Evolutionary conservation across 192 early-diverging fungal genomes (phyloP), one percentile per base, ranked within the genome.

Genomic region (Pilobolus umbonatus): DNA sequence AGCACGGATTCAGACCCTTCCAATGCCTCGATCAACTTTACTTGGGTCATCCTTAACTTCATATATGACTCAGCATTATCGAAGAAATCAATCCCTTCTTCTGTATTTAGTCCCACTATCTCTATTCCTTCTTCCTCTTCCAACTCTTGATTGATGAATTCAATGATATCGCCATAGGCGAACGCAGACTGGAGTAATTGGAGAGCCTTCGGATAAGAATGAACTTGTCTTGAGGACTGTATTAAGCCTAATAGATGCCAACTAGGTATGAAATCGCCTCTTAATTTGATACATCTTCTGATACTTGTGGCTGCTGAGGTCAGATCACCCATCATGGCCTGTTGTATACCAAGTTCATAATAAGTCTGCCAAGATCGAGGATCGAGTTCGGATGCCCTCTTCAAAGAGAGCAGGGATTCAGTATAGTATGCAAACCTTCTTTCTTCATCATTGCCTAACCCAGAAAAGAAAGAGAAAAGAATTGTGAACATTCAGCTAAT

Each of bases 201-300:
- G 57, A 80, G 69, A 1, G 86, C 84, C 35, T 77, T 74, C 10
- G 68, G 67, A 32, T 79, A 74, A 52, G 88, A 81, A 54, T 87
- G 85, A 60, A 82, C 75, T 28, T 43, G 36, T 26, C 53, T 52
- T 6, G 84, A 77, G 12, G 88, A 83, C 2, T 80, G 72, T 17
- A 87, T 67, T 42, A 88, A 72, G 3, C 67, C 80, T 34, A 90
- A 48, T 24, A 90, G 67, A 65, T 90, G 83, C 86, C 86, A 90
- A 8, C 85, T 82, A 26, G 83, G 80, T 38, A 86, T 75, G 30
- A 84, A 76, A 12, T 61, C 59, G 0, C 76, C 47, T n/a, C 85
- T 74, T 44, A 87, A 61, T 26, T 58, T 65, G 15, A 86, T 58
- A 1, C 84, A 82, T 32, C 76, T 74, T 57, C 77, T 81, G 3